Evolutionary conservation across 2,329 filamentous ascomycete genomes (phyloP).

Genomic region (Pestalotiopsis sp.): DNA sequence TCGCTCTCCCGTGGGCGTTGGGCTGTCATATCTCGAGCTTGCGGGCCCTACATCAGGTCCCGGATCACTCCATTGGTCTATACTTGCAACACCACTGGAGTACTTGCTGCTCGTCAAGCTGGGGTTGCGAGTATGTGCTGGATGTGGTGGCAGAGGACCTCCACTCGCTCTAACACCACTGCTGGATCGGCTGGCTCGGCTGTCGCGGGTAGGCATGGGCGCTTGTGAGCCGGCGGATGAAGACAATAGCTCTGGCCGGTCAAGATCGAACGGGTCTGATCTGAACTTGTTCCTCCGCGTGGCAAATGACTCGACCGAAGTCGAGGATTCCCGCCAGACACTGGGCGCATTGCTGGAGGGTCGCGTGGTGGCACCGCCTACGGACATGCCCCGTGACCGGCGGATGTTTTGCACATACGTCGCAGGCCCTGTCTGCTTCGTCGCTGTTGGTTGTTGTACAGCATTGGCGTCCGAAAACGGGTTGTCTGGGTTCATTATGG

Average conservation of each 20-base stretch:
- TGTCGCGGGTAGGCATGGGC: slow-evolving; percentile 20
- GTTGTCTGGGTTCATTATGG: slow-evolving; percentile 35
- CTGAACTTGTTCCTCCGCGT: slow-evolving; percentile 59
- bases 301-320: slow-evolving; percentile 44
- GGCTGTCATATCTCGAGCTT: slow-evolving; percentile 32
- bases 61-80: slow-evolving; percentile 55
- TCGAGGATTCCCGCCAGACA: slow-evolving; percentile 47
- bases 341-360: slow-evolving; percentile 33
- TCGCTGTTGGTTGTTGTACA: slow-evolving; percentile 30
- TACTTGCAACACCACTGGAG: slow-evolving; percentile 49
- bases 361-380: slow-evolving; percentile 30
- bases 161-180: slow-evolving; percentile 17
- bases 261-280: slow-evolving; percentile 69
- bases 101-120: slow-evolving; percentile 46
- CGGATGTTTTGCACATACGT: slow-evolving; percentile 52
- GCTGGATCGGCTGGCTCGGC: slow-evolving; percentile 18
- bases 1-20: slow-evolving; percentile 21
- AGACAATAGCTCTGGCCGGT: slow-evolving; percentile 50
- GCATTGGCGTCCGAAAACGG: slow-evolving; percentile 56
- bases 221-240: slow-evolving; percentile 32
- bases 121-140: slow-evolving; percentile 37
- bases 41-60: slow-evolving; percentile 55
- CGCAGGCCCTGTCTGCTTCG: slow-evolving; percentile 32
- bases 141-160: slow-evolving; percentile 29
- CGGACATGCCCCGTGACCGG: slow-evolving; percentile 51